Evolutionary conservation across 176 grass and related monocot genomes (phyloP).

Genomic region (Thinopyrum elongatum): DNA sequence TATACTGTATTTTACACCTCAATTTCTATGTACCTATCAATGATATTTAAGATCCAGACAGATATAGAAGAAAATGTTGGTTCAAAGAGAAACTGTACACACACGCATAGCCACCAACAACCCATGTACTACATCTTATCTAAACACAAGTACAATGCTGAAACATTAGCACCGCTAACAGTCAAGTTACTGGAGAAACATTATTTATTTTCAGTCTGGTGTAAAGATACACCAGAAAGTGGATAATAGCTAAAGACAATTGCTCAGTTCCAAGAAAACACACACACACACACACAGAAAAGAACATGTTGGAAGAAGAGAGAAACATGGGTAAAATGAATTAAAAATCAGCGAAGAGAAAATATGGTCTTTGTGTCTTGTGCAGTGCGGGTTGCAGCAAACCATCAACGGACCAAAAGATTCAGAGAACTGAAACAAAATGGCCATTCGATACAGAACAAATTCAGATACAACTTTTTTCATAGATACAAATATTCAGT

Average conservation of each 20-base stretch:
- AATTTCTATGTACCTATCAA: background rate
- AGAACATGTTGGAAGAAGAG: background rate
- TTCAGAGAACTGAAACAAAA: constrained; percentile 2
- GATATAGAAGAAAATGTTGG: background rate
- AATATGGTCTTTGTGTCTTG: background rate
- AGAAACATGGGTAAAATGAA: background rate
- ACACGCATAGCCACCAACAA: background rate
- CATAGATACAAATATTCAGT: background rate
- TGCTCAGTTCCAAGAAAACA: constrained; percentile 9
- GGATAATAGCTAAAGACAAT: background rate
- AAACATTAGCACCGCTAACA: constrained; percentile 4
- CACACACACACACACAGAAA: background rate
- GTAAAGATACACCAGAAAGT: constrained; percentile 8
- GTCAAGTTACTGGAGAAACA: constrained; percentile 27
- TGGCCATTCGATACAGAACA: background rate
- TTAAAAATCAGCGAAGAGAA: background rate
- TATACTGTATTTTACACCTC: no score
- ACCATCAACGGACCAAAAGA: background rate
- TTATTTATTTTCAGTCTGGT: background rate
- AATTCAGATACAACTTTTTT: background rate
- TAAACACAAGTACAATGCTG: background rate
- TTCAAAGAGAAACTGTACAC: background rate
- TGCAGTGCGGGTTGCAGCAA: constrained; percentile 11
- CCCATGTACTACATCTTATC: background rate
- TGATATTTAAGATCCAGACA: background rate